Evolutionary conservation across 805 yeast genomes (phyloP), one percentile per base, ranked within the genome.

Genomic region (Candida jianshihensis): DNA sequence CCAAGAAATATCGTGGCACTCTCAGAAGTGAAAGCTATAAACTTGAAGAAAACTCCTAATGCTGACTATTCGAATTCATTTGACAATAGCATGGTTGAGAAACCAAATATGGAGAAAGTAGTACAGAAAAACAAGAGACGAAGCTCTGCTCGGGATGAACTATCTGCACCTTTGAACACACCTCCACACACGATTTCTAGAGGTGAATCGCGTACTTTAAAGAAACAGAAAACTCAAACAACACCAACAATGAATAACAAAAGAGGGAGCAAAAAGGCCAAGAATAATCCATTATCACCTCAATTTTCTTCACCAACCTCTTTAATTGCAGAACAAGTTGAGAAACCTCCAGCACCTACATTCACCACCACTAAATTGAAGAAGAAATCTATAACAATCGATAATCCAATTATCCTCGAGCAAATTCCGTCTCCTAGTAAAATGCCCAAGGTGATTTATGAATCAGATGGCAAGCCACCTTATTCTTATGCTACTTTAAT

Each of bases 401-500:
- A 25, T 31, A 14, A 31, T 30, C 18, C 31, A 14, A 6, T 15
- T 6, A 12, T 21, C 5, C 11, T 19, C 22, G 42, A 39, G 25
- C 26, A 39, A 19, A 10, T 49, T 2, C 58, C 58, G 11, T 40
- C 40, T 1, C 58, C 58, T 9, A 24, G 35, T 11, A 31, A 41
- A 26, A 49, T 53, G 57, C 57, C 58, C 2, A 36, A 33, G 15
- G 36, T 53, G 6, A 29, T 42, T 2, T 37, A 43, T 29, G 47
- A 48, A 11, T 48, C 47, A 2, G 46, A 43, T 17, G 44, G 56
- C 11, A 90, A 92, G 58, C 98, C 98, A 2, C 96, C 96, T 1
- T 89, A 79, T 57, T 86, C 96, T 6, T 90, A 90, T 55, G 98
- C 98, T 4, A 81, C 88, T 35, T 69, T 90, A 41, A 90, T 90